These are phyloP conservation scores for Fusarium foetens DNA, from an alignment of 2,329 filamentous ascomycete species.

Conservation along the genomic window DNA sequence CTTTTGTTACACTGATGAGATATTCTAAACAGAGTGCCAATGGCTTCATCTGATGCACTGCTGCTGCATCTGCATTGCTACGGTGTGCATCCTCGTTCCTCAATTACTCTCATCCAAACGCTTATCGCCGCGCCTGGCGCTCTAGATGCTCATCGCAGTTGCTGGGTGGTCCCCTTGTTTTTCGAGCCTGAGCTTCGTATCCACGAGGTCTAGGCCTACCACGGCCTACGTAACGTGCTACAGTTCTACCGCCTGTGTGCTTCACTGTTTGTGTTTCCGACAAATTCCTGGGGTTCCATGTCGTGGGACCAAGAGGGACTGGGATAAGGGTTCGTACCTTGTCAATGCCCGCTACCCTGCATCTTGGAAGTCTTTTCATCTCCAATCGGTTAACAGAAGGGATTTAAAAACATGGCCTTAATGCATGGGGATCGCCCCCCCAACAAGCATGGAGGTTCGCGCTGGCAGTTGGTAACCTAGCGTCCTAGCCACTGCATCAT, in stretches of 20 bases:
- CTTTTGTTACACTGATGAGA: constrained; percentile 6
- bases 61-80: neutral
- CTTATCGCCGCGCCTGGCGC: constrained; percentile 34
- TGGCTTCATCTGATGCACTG: constrained; percentile 10
- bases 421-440: constrained; percentile 40
- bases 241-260: constrained; percentile 14
- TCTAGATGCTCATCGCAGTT: constrained; percentile 16
- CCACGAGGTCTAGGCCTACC: constrained; percentile 26
- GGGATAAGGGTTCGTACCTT: constrained; percentile 21
- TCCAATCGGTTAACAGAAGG: constrained; percentile 31
- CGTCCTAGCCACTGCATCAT: constrained; percentile 40
- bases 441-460: constrained; percentile 37
- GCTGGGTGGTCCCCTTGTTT: constrained; percentile 1
- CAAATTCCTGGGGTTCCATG: constrained; percentile 32
- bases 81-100: neutral
- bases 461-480: constrained; percentile 22
- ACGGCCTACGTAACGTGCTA: constrained; percentile 31
- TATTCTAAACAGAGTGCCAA: constrained; percentile 6
- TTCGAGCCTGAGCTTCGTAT: constrained; percentile 5
- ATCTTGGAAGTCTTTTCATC: constrained; percentile 22
- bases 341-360: constrained; percentile 30
- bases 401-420: constrained; percentile 24
- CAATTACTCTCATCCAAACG: constrained; percentile 11
- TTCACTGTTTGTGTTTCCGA: constrained; percentile 17
- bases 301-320: constrained; percentile 25